phyloP scores from a whole-genome alignment of 2,329 filamentous ascomycete genomes.

The Venturia carpophila region DNA sequence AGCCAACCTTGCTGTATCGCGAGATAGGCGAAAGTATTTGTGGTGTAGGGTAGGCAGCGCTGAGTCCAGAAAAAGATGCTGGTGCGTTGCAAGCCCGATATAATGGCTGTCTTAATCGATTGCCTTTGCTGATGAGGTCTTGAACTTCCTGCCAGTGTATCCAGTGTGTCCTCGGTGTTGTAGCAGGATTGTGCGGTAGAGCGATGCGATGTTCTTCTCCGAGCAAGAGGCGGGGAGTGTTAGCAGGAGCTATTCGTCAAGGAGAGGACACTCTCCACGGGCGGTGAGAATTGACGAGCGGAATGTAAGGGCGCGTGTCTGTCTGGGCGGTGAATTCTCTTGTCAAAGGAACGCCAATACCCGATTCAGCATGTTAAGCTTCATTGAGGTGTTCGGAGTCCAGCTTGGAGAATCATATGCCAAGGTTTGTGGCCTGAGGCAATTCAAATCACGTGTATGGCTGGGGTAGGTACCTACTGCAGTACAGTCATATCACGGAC shows the following conservation, averaged over 20 bases:
- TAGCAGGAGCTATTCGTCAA: background rate
- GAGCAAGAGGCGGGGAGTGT: conserved; percentile 6
- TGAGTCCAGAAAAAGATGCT: background rate
- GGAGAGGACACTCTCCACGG: background rate
- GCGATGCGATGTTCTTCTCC: conserved; percentile 3
- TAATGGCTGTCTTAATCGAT: background rate
- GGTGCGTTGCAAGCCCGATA: background rate
- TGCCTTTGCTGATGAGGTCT: background rate
- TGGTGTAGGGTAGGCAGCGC: background rate
- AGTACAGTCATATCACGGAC: no score
- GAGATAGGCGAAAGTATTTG: background rate
- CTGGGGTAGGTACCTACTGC: no score
- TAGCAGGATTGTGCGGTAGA: background rate
- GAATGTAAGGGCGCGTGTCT: background rate
- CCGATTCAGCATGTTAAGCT: background rate
- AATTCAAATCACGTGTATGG: background rate
- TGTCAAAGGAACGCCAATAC: background rate
- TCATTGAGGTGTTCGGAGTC: background rate
- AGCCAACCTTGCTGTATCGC: background rate
- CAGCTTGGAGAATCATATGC: background rate
- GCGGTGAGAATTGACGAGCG: background rate
- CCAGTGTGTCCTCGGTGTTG: background rate
- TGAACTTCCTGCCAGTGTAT: background rate
- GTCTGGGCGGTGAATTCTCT: background rate
- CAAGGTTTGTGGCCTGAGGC: background rate